Base-by-base conservation (phyloP, 2,329 filamentous ascomycete species). In the Penicillium vulpinum region DNA sequence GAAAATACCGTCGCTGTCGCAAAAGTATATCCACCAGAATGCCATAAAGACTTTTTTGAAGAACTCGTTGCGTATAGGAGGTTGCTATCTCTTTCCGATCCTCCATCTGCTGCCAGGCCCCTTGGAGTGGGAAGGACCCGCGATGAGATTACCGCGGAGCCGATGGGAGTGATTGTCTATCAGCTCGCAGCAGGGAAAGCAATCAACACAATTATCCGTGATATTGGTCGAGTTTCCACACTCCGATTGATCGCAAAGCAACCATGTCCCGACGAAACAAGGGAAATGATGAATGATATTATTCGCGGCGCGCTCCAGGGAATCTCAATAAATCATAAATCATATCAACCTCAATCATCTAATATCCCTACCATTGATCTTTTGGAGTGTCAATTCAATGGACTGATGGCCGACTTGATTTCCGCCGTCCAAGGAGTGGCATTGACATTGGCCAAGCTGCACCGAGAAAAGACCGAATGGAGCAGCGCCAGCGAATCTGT, bases 171-270 rank as follows among this genome's bases (percentile, higher is more conserved):
- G 36, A 41, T 50, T 41, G 47, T 50, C 35, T 50, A 50, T 18
- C 47, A 50, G 24, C 35, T 41, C 6, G 47, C 47, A 29, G 35
- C n/a, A 22, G 47, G 47, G 9, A 31, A 29, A 3, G 47, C 47
- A 50, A 40, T 50, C 36, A 50, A 50, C 24, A 50, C 47, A 41
- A 50, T 50, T 2, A 50, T 50, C 15, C 47, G 47, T 29, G 47
- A 50, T 5, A 50, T 50, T 24, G 47, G 47, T 13, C 47, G 47
- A 9, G 15, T 50, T 18, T 50, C 47, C 24, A 40, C 26, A 5
- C 47, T 50, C 24, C 36, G 26, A 24, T 9, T 40, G n/a, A 50
- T 41, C 1, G 35, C 47, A 29, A 41, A 31, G n/a, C 47, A 50
- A 16, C 47, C 47, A 11, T 50, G 35, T 13, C 47, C 18, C 15